Evolutionary conservation across 345 rosid genomes (phyloP).

Genomic region (Lepidium didymum): DNA sequence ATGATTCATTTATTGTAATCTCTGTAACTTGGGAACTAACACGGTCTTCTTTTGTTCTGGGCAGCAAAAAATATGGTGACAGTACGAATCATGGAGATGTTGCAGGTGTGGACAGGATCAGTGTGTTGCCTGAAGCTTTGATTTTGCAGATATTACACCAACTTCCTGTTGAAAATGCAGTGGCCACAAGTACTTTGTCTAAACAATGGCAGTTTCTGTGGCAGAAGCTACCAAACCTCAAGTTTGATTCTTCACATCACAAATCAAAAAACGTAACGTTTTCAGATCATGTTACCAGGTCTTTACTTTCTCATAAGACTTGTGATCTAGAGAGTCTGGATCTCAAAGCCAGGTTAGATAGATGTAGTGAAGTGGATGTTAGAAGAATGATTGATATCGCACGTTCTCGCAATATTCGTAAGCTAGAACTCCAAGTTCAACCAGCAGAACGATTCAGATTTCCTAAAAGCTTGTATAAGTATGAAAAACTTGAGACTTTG

Average conservation of each 20-base stretch:
- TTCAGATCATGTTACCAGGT: background rate
- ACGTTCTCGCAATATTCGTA: background rate
- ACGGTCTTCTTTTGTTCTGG: no score
- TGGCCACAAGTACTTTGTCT: constrained; percentile 5
- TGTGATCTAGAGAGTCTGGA: background rate
- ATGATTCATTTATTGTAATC: no score
- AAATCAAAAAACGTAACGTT: background rate
- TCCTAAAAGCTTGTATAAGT: background rate
- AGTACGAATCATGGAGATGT: no score
- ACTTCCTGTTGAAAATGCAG: background rate
- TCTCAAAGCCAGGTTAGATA: background rate
- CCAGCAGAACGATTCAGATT: background rate
- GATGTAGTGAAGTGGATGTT: background rate
- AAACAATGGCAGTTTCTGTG: background rate
- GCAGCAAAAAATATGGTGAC: no score
- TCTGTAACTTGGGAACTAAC: no score
- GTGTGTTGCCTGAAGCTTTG: no score
- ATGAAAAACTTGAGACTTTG: background rate
- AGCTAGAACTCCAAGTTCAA: background rate
- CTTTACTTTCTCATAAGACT: background rate
- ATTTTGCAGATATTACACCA: background rate
- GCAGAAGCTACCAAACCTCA: background rate
- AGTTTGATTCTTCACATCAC: background rate
- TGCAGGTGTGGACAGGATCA: no score
- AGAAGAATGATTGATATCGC: background rate